Base-by-base conservation (phyloP, 2,329 filamentous ascomycete species). In the Phoma sp. region DNA sequence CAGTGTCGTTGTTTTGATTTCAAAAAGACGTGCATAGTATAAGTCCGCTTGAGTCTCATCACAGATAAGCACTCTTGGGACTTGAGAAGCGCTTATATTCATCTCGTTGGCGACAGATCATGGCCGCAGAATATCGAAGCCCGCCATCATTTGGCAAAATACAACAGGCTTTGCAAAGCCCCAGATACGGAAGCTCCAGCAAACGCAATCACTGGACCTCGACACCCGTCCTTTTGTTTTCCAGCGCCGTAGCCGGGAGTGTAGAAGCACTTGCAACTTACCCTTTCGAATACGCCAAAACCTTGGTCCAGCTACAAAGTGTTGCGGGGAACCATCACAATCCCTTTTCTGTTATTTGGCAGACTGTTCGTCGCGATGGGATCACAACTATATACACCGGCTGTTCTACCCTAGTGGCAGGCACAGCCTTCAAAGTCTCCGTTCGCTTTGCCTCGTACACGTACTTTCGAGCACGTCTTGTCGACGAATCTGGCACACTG, bases 231-330 rank as follows among this genome's bases (percentile, higher is more conserved):
- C 83, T 81, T 0, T 68, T 84, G 1, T 60, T 81, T 13, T 73
- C 82, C 1, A 82, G 82, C 23, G 81, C 78, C 14, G 60, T 82
- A 9, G 83, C 81, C 5, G 83, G 82, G 10, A 80, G 75, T n/a
- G 71, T 82, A 7, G 82, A 85, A 65, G 81, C 82, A 4, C 74
- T 78, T 3, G 70, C 77, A 18, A 85, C 82, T 4, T 73, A 73
- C 47, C 70, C 71, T 4, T 69, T 72, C 40, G 69, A 73, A 52
- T 72, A 68, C 47, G 68, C 68, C 46, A 74, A 74, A 59, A 73
- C 71, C 6, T 60, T 68, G 24, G 64, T 64, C 4, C 71, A 72
- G 39, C 55, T 73, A n/a, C 62, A 62, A 35, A 55, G 48, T 0
- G 49, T 52, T n/a, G 25, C 39, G 1, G 44, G 24, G 6, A 36